Percentiles rank a stretch among this genome's conserved stretches.
These are phyloP conservation scores for Diaporthe ilicicola DNA, from an alignment of 2,329 filamentous ascomycete genomes.

Conservation along the genomic window DNA sequence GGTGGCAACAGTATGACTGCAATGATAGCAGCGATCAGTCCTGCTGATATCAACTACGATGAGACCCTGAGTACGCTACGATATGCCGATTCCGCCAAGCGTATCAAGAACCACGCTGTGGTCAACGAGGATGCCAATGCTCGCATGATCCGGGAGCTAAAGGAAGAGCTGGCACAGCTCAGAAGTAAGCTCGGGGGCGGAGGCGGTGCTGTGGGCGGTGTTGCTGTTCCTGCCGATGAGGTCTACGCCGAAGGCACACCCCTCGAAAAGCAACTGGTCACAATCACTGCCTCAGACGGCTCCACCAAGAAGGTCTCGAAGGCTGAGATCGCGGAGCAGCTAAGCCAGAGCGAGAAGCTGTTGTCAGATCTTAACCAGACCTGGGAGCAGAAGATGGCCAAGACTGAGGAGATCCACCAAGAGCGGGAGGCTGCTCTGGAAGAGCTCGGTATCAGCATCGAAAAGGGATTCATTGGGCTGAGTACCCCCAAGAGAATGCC, in stretches of 20 bases:
- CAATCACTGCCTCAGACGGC: slow-evolving; percentile 87
- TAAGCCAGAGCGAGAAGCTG: slow-evolving; percentile 95
- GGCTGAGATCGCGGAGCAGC: slow-evolving; percentile 95
- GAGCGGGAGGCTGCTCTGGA: slow-evolving; percentile 94
- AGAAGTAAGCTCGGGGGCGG: slow-evolving; percentile 79
- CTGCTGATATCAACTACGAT: slow-evolving; percentile 98
- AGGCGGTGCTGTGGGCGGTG: slow-evolving; percentile 45
- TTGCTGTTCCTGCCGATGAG: slow-evolving; percentile 70
- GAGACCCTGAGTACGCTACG: slow-evolving; percentile 95
- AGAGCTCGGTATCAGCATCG: slow-evolving; percentile 97
- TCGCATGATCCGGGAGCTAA: slow-evolving; percentile 97
- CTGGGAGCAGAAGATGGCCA: slow-evolving; percentile 95
- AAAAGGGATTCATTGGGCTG: slow-evolving; percentile 95
- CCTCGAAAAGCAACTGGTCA: slow-evolving; percentile 94
- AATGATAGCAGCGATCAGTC: slow-evolving; percentile 99
- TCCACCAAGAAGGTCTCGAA: slow-evolving; percentile 95
- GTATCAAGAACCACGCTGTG: slow-evolving; percentile 99
- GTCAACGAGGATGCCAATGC: slow-evolving; percentile 99
- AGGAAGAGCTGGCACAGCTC: slow-evolving; percentile 89
- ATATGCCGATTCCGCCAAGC: slow-evolving; percentile 97
- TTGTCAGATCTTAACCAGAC: slow-evolving; percentile 97
- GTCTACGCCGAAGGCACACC: slow-evolving; percentile 93
- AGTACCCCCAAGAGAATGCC: slow-evolving; percentile 99
- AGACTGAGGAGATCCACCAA: slow-evolving; percentile 97
- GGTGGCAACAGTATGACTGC: slow-evolving; percentile 99